Base-by-base conservation (phyloP, 352 stramenopile species). In the Pythium pyrilobum region DNA sequence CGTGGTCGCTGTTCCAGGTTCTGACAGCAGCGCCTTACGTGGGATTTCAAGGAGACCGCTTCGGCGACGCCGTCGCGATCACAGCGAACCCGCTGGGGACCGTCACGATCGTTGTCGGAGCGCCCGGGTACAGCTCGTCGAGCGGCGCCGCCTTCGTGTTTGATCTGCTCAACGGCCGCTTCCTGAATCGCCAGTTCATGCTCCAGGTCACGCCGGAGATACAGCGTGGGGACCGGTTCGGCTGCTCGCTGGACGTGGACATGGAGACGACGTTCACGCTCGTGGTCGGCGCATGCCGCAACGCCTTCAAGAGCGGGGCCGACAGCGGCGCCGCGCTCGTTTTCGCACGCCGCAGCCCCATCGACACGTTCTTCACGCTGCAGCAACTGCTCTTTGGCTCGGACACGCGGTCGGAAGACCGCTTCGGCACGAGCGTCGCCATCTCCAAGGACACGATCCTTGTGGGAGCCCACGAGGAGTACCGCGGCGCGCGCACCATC, bases 91-190 rank as follows among this genome's bases (percentile, higher is more conserved):
- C 61, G 1, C 18, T 63, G 2, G 62, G 53, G 2, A 81, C 64
- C 0, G 32, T 83, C 12, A 86, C 74, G 1, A 72, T 92, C 18
- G 74, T 71, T 16, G 67, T 94, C 12, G 80, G 84, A 1, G 77
- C 84, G 2, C 84, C 84, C 32, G 84, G 81, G 1, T 91, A 91
- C 42, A 74, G 60, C 5, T 50, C 49, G 0, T 62, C 45, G 0
- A 72, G 55, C 16, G 84, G 84, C 16, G 77, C 81, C 2, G 81
- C 90, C 0, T 94, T 94, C 52, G 72, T 92, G 0, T 94, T 85
- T 48, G 76, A 91, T 42, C 40, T 90, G 1, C 13, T 83, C 2
- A 69, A 73, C 24, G 77, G 77, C 3, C 57, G 67, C 27, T 92
- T 89, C 43, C 57, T 73, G 49, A 88, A 74, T 24, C 72, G 74